These are phyloP conservation scores for Axilococcus clingmanii DNA, from an alignment of 139 green algal species.

Conservation along the genomic window DNA sequence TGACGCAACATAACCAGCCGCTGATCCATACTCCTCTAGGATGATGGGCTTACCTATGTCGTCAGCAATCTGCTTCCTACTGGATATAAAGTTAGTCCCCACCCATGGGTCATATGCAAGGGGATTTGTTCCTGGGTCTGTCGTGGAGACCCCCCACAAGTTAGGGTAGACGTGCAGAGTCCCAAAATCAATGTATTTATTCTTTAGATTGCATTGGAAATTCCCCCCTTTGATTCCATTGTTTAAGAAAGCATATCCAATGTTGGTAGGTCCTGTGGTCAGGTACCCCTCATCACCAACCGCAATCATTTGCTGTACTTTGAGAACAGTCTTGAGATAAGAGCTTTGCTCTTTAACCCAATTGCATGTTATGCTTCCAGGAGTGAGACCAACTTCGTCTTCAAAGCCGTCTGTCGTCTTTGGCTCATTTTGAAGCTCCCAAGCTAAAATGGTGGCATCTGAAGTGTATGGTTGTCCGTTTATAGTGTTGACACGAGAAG, in stretches of 20 bases:
- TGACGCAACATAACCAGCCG: not conserved
- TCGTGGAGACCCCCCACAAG: not conserved
- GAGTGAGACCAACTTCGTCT: not conserved
- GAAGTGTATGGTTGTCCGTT: conserved; percentile 33
- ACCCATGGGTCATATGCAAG: not conserved
- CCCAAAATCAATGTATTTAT: not conserved
- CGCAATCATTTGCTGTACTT: not conserved
- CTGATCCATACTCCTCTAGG: conserved; percentile 1
- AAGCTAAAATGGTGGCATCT: conserved; percentile 51
- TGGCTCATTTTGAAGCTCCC: conserved; percentile 26
- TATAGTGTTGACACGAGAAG: conserved; percentile 32
- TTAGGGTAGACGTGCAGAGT: not conserved
- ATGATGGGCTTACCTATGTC: not conserved
- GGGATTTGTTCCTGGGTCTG: not conserved
- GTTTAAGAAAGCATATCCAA: not conserved
- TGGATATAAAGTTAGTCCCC: not conserved
- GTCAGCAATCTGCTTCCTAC: not conserved
- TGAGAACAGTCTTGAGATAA: conserved; percentile 5
- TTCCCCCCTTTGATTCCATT: conserved; percentile 1
- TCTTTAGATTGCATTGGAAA: not conserved
- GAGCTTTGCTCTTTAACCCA: not conserved
- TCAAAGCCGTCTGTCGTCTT: conserved; percentile 4
- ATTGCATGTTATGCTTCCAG: not conserved
- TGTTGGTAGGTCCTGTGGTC: not conserved
- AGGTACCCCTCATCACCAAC: conserved; percentile 1